A percentile compares a stretch with the other conserved stretches of the same genome.
Evolutionary conservation across 257 asterid genomes (phyloP).

Genomic region (Gentiana dahurica): DNA sequence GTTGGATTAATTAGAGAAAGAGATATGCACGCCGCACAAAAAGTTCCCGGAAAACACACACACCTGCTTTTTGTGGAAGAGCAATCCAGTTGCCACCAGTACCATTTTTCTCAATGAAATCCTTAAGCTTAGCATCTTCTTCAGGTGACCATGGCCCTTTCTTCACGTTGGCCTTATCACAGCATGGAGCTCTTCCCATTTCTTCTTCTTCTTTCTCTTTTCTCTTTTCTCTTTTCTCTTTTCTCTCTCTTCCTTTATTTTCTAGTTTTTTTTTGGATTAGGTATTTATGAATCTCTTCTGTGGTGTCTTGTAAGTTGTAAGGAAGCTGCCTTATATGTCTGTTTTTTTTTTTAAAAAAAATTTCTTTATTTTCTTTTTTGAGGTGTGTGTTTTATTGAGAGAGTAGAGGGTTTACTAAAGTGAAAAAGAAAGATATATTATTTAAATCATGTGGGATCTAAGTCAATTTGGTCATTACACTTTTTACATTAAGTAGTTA

Average conservation of each 20-base stretch:
- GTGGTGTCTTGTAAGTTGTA: neutral
- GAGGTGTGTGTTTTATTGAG: conserved; percentile 21
- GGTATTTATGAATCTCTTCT: neutral
- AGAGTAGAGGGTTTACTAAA: conserved; percentile 14
- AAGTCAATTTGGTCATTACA: conserved; percentile 36
- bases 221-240: conserved; percentile 12
- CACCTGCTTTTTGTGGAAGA: conserved; percentile 85
- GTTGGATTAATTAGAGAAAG: too few relatives aligned
- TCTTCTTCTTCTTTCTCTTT: conserved; percentile 11
- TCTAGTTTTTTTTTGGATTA: conserved; percentile 6
- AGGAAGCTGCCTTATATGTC: conserved; percentile 11
- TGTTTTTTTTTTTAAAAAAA: neutral
- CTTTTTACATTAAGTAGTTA: conserved; percentile 14
- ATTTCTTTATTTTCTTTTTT: conserved; percentile 9
- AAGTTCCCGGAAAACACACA: neutral
- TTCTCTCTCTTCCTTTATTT: conserved; percentile 6
- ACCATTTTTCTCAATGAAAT: conserved; percentile 61
- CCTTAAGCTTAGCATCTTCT: conserved; percentile 85
- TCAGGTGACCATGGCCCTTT: conserved; percentile 97
- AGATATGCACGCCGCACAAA: neutral
- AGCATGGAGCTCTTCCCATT: conserved; percentile 97
- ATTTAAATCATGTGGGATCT: conserved; percentile 5
- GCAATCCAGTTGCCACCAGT: conserved; percentile 86
- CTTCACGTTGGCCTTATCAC: conserved; percentile 89
- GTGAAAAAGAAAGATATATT: conserved; percentile 10